Percentiles rank a stretch among this genome's conserved stretches.
These are phyloP conservation scores for Tolypocladium ophioglossoides DNA, from an alignment of 2,329 filamentous ascomycete species.

Conservation along the genomic window DNA sequence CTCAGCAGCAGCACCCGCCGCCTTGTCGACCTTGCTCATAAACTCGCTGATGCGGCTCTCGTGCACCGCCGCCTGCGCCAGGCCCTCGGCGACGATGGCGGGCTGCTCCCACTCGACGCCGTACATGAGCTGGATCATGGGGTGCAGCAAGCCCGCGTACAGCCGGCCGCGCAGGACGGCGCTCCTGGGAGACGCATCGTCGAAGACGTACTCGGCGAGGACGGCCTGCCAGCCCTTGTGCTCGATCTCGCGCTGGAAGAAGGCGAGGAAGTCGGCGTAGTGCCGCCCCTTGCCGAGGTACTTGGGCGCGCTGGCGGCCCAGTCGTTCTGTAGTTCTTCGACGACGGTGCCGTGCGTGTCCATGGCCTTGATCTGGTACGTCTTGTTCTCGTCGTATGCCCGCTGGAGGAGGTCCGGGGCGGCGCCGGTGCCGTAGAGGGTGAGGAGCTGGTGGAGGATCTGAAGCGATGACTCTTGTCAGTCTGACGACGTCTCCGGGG, in stretches of 20 bases:
- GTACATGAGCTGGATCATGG: conserved; percentile 77
- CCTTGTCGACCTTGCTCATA: conserved; percentile 42
- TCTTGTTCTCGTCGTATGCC: conserved; percentile 53
- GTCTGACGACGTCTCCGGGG: too few species aligned
- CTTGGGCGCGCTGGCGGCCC: conserved; percentile 36
- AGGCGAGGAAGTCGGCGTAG: conserved; percentile 66
- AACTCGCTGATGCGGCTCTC: conserved; percentile 41
- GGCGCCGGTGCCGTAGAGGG: conserved; percentile 67
- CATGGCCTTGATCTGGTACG: conserved; percentile 52
- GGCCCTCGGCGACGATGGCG: conserved; percentile 66
- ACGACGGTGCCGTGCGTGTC: conserved; percentile 38
- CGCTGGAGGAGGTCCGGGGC: conserved; percentile 44
- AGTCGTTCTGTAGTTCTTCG: conserved; percentile 42
- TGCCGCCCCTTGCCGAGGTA: conserved; percentile 51
- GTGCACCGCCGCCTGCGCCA: conserved; percentile 70
- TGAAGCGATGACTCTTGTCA: conserved; percentile 9
- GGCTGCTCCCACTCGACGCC: conserved; percentile 76
- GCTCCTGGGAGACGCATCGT: conserved; percentile 49
- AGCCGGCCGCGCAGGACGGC: conserved; percentile 61
- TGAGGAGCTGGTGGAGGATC: conserved; percentile 65
- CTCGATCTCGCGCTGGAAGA: conserved; percentile 67
- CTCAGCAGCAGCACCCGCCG: conserved; percentile 17
- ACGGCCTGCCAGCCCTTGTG: conserved; percentile 47
- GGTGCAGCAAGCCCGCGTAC: conserved; percentile 62
- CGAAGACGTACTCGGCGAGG: conserved; percentile 59